Conservation (phyloP, 257 asterid genomes). For the Marsdenia floribunda region DNA sequence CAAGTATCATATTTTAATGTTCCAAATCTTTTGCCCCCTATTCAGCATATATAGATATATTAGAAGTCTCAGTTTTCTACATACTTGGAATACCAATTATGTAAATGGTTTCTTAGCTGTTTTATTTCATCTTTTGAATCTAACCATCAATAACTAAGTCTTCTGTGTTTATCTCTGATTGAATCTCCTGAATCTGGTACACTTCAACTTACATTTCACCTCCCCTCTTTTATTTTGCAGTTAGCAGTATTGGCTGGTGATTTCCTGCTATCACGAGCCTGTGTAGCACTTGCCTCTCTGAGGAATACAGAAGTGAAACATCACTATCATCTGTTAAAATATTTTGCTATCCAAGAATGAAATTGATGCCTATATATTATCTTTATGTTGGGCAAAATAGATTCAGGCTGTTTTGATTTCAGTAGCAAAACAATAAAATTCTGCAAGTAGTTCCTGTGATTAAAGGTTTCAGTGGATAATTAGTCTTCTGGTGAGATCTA, state of each 20-base stretch:
- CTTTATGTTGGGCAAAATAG: not conserved
- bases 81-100: not conserved
- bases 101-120: not conserved
- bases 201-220: slow-evolving; percentile 6
- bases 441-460: not conserved
- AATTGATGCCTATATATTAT: not conserved
- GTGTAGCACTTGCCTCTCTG: slow-evolving; percentile 93
- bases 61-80: not conserved
- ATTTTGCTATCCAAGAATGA: not conserved
- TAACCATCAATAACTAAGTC: not conserved
- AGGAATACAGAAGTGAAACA: slow-evolving; percentile 75
- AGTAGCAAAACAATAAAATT: not conserved
- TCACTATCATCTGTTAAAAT: slow-evolving; percentile 1
- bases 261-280: slow-evolving; percentile 89
- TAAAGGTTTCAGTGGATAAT: not conserved
- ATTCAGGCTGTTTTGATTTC: not conserved
- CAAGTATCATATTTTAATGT: not conserved
- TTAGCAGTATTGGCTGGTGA: slow-evolving; percentile 94
- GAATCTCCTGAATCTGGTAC: not conserved
- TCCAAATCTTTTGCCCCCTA: not conserved
- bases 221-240: slow-evolving; percentile 39
- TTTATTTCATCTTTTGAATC: not conserved
- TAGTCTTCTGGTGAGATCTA: too few species aligned
- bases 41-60: not conserved
- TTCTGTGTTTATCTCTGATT: not conserved